These are phyloP conservation scores for Fusarium nisikadoi DNA, from an alignment of 2,329 filamentous ascomycete genomes.

Conservation along the genomic window DNA sequence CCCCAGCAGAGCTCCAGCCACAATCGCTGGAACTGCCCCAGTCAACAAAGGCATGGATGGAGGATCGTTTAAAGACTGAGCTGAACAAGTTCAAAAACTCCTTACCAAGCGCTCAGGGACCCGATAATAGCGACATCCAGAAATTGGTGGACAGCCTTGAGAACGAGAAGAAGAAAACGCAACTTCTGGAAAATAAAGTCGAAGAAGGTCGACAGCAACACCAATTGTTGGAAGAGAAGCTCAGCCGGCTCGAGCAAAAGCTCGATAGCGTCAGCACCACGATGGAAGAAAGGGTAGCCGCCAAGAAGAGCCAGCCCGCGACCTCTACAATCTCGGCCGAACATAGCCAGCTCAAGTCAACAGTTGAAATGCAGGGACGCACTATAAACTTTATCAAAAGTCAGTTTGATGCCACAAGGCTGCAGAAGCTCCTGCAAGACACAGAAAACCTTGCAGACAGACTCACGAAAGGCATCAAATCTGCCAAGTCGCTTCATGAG, in stretches of 20 bases:
- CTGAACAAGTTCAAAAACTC: conserved; percentile 25
- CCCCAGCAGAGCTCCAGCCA: neutral
- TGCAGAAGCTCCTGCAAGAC: conserved; percentile 4
- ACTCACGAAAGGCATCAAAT: neutral
- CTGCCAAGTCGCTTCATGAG: neutral
- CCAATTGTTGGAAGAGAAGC: conserved; percentile 26
- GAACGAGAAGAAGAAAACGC: conserved; percentile 23
- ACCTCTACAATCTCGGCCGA: neutral
- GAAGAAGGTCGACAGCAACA: conserved; percentile 12
- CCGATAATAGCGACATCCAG: conserved; percentile 9
- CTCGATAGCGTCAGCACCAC: conserved; percentile 33
- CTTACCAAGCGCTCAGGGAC: neutral
- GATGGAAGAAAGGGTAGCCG: neutral
- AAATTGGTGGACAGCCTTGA: conserved; percentile 21
- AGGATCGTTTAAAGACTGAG: conserved; percentile 19
- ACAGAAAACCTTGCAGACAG: conserved; percentile 3
- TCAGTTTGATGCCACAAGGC: neutral
- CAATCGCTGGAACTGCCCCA: conserved; percentile 9
- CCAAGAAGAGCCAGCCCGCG: neutral
- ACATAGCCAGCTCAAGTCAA: neutral
- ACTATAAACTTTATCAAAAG: conserved; percentile 1
- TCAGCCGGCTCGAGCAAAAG: conserved; percentile 40
- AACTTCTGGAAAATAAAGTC: conserved; percentile 17
- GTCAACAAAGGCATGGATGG: conserved; percentile 2
- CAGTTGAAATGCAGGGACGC: conserved; percentile 10